Base-by-base conservation (phyloP, 1,139 yeast genomes). In the Pichia terricola region DNA sequence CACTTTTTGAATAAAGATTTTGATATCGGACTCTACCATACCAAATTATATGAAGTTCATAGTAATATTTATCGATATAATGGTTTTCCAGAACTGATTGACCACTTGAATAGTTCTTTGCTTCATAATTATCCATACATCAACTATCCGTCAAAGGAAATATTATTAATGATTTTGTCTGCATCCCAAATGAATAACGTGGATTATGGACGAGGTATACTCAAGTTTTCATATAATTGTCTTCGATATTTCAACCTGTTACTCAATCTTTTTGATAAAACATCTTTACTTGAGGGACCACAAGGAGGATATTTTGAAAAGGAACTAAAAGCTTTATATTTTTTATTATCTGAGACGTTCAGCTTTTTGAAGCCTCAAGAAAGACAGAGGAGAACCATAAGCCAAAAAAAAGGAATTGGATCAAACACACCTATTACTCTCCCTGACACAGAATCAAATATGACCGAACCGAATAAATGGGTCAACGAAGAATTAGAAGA, bases 171-270 rank as follows among this genome's bases (percentile, higher is more conserved):
- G 47, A 34, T 50, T 9, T 28, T 50, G 1, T 40, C 50, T 2
- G 51, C 44, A 2, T 42, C 50, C 4, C 48, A 48, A 28, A 27
- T 47, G n/a, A 36, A 40, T 31, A 40, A 47, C 16, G 38, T 39
- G 1, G 46, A 45, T 8, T 48, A 47, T 16, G 33, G 11, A 6
- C 8, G 32, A 3, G 37, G 40, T 3, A 11, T 37, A 3, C 16
- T 42, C 1, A 41, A 45, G 31, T 26, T 45, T 11, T 42, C 48
- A 2, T 26, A 28, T 16, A 35, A 43, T 3, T 45, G 46, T 25
- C 34, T 45, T 26, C 39, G 38, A 22, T 47, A 47, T 26, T 11
- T 45, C 1, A 41, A 41, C 26, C 22, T 33, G 7, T 32, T 47
- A 11, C 26, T 45, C 4, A n/a, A 27, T 2, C 11, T 46, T 8